Percentiles rank a stretch among this genome's conserved stretches.
phyloP scores from a whole-genome alignment of 768 basidiomycete species.

The Zangia roseola region DNA sequence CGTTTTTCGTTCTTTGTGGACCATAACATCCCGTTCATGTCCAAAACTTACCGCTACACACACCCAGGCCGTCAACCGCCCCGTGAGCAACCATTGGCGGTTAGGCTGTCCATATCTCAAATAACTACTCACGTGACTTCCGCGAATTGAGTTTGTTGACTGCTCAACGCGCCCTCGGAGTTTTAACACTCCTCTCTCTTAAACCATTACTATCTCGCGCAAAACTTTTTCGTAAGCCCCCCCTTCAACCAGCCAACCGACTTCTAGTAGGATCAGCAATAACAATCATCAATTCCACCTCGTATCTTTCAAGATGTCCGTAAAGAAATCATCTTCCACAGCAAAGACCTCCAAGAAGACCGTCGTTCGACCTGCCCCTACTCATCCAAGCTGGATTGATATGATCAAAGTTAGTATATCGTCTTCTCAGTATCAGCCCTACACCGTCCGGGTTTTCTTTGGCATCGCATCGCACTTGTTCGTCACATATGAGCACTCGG shows the following conservation, averaged over 20 bases:
- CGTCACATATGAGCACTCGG: constrained; percentile 7
- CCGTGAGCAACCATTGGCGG: constrained; percentile 9
- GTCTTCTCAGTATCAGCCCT: constrained; percentile 8
- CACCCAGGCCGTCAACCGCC: neutral
- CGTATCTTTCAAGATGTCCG: constrained; percentile 28
- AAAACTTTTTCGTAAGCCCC: constrained; percentile 21
- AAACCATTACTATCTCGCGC: constrained; percentile 49
- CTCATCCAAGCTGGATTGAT: constrained; percentile 61
- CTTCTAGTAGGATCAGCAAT: constrained; percentile 17
- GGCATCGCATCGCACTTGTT: constrained; percentile 2
- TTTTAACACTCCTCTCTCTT: constrained; percentile 41
- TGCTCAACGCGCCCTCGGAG: constrained; percentile 40
- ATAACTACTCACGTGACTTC: constrained; percentile 37
- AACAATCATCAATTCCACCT: constrained; percentile 8
- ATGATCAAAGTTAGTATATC: constrained; percentile 71
- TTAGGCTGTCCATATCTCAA: constrained; percentile 29
- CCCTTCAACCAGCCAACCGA: constrained; percentile 12
- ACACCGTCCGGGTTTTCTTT: constrained; percentile 14
- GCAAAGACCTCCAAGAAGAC: constrained; percentile 42
- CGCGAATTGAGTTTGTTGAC: constrained; percentile 41
- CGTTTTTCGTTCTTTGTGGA: constrained; percentile 18
- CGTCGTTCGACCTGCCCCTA: constrained; percentile 30
- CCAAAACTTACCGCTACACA: constrained; percentile 4
- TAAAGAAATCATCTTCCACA: constrained; percentile 45
- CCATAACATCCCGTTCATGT: constrained; percentile 10